Evolutionary conservation across 2,329 filamentous ascomycete genomes (phyloP), one percentile per base, ranked within the genome.

Genomic region (Cylindrodendrum hubeiense): DNA sequence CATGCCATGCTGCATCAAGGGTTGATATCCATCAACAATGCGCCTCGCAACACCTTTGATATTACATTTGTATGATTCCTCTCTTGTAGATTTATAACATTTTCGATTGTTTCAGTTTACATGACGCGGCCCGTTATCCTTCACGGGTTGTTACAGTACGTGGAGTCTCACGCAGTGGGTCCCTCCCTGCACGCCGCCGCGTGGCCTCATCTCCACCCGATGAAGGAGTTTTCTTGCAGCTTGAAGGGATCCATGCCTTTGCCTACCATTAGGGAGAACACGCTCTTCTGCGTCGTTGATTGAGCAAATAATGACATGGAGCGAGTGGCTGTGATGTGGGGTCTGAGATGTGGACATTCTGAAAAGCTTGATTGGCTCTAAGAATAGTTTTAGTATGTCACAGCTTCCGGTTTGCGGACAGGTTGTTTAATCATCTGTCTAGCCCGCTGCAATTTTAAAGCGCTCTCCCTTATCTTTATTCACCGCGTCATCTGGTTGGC

Each of bases 211-310:
- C 6, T 30, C 44, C 54, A 41, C 54, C 22, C n/a, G 9, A 15
- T 30, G 24, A 8, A 49, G 59, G 59, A 61, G 51, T 50, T 43
- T 61, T 56, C 21, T 61, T 43, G 43, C 51, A 55, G 59, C 21
- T 55, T 3, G 6, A 49, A 49, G 26, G 7, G 26, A 33, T 46
- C 30, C 26, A 26, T 52, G 49, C n/a, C 54, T 6, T 6, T 33
- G 22, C 21, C 26, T 33, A 37, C 2, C 34, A 15, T n/a, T 17
- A 3, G 15, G 37, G 15, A 39, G 6, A 39, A n/a, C 5, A 39
- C n/a, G 17, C 37, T 17, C 15, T n/a, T n/a, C 17, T 8, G 8
- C 8, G 37, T n/a, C 37, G 37, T n/a, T n/a, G 37, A 39, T 39
- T 39, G 37, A 39, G n/a, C 7, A 39, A 17, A 39, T 39, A n/a